A percentile compares a stretch with the other conserved stretches of the same genome.
These are phyloP conservation scores for Synchytrium microbalum DNA, from an alignment of 371 early-diverging fungal species.

Conservation along the genomic window DNA sequence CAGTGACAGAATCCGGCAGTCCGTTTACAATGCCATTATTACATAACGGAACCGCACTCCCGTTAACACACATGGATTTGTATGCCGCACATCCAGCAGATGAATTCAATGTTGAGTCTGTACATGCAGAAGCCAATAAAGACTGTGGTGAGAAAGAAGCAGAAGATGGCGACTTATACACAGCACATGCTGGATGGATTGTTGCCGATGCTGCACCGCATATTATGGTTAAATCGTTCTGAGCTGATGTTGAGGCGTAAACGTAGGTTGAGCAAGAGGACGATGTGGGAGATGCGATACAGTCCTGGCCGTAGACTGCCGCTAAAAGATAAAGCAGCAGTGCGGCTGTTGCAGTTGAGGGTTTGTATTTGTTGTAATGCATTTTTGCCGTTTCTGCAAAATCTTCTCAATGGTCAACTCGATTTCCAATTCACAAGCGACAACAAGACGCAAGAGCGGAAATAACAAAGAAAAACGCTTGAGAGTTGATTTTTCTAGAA, in stretches of 20 bases:
- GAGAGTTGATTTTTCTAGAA: no score
- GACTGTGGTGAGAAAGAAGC: neutral
- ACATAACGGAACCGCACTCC: neutral
- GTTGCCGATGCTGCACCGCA: neutral
- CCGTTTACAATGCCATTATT: neutral
- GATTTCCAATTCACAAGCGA: no score
- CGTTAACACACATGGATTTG: neutral
- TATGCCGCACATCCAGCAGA: neutral
- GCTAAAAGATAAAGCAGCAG: neutral
- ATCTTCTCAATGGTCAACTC: no score
- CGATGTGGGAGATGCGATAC: neutral
- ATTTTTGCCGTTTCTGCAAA: neutral
- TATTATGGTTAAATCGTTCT: neutral
- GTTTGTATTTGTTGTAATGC: neutral
- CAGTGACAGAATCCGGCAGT: neutral
- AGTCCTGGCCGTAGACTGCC: neutral
- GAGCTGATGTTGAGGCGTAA: neutral
- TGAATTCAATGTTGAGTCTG: neutral
- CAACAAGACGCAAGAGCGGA: no score
- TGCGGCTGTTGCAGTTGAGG: neutral
- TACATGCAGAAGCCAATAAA: neutral
- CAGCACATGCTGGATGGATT: neutral
- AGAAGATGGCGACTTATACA: neutral
- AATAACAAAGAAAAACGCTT: no score
- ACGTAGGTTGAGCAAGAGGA: neutral